phyloP scores from a whole-genome alignment of 306 rosid genomes.

The Alnus rubra region DNA sequence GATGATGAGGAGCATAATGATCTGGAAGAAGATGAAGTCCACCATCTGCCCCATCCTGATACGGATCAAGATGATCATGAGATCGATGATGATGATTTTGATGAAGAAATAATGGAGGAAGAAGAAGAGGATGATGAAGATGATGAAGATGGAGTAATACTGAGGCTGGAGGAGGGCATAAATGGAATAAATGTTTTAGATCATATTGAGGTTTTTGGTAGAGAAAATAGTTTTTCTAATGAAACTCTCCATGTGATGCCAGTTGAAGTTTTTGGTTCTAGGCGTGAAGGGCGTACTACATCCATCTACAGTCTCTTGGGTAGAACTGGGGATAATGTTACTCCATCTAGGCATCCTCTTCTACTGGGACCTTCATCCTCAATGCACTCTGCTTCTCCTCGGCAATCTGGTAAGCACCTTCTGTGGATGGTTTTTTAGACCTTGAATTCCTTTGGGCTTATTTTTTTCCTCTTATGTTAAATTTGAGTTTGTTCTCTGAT shows the following conservation, averaged over 20 bases:
- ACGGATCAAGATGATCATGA: conserved; percentile 95
- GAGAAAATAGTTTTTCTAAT: conserved; percentile 79
- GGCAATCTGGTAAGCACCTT: conserved; percentile 58
- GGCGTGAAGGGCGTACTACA: conserved; percentile 93
- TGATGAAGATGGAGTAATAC: conserved; percentile 88
- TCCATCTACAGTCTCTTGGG: conserved; percentile 96
- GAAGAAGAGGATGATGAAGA: conserved; percentile 98
- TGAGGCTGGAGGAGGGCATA: conserved; percentile 96
- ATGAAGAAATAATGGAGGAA: conserved; percentile 90
- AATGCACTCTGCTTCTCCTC: conserved; percentile 42
- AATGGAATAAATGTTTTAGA: conserved; percentile 95
- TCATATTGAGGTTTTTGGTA: conserved; percentile 92
- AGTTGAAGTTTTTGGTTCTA: conserved; percentile 92
- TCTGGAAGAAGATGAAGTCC: conserved; percentile 85
- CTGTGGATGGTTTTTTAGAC: conserved; percentile 7
- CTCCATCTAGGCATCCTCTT: conserved; percentile 88
- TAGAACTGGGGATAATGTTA: conserved; percentile 74
- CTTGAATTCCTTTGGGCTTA: conserved; percentile 1
- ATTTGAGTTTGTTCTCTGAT: conserved; percentile 7
- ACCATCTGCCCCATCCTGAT: conserved; percentile 87
- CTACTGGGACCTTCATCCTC: conserved; percentile 76
- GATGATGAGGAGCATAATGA: conserved; percentile 94
- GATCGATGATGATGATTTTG: conserved; percentile 89
- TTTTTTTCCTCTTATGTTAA: neutral
- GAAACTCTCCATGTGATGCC: conserved; percentile 96